These are phyloP conservation scores for Rhizoclosmatium sp. DNA, from an alignment of 192 early-diverging fungal genomes.

Conservation along the genomic window DNA sequence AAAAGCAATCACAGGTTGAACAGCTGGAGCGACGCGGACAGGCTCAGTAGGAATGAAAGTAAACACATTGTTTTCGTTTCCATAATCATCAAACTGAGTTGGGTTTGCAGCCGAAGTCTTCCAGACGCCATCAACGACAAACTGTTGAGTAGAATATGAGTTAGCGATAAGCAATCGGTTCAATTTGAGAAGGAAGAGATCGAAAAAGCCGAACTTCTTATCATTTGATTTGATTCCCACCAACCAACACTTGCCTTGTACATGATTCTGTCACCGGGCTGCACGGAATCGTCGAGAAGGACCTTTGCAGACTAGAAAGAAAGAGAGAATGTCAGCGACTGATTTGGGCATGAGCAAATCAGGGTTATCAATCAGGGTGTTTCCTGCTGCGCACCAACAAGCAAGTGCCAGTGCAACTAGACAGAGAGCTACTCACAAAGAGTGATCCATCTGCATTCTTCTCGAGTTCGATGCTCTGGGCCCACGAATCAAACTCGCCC, in stretches of 20 bases:
- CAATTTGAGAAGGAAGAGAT: neutral
- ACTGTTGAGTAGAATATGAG: neutral
- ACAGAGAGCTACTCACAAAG: neutral
- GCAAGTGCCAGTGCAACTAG: too few species aligned
- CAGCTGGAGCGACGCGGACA: neutral
- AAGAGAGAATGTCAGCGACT: neutral
- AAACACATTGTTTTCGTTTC: constrained; percentile 32
- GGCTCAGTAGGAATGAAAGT: neutral
- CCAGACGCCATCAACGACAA: constrained; percentile 25
- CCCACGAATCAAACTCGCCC: constrained; percentile 40
- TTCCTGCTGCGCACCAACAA: too few species aligned
- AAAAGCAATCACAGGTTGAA: neutral
- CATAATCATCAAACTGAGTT: neutral
- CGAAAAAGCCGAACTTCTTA: neutral
- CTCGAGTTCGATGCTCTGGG: constrained; percentile 21
- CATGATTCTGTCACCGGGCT: neutral
- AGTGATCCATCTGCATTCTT: neutral
- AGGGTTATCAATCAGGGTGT: too few species aligned
- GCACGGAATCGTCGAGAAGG: neutral
- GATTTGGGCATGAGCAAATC: neutral
- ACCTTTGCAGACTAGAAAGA: neutral
- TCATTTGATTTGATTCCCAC: neutral
- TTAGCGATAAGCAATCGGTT: constrained; percentile 1
- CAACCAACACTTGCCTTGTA: neutral
- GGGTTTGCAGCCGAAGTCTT: neutral